A percentile compares a stretch with the other conserved stretches of the same genome.
Conservation (phyloP, 129 eudicot species). For the Sambucus nigra region DNA sequence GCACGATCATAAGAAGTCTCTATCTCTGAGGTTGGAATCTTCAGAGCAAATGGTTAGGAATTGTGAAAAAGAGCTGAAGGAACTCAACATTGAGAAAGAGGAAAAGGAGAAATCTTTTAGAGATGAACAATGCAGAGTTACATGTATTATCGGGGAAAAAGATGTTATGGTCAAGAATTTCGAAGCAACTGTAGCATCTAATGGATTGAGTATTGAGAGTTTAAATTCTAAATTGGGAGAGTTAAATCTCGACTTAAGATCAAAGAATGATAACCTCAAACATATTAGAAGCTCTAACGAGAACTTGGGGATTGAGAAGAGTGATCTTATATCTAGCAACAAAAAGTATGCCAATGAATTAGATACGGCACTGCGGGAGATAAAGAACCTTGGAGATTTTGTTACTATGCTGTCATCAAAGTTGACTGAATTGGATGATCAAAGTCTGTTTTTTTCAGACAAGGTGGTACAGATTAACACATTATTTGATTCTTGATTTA, state of each 20-base stretch:
- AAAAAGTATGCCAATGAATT: conserved; percentile 32
- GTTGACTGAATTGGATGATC: conserved; percentile 54
- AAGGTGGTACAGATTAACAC: conserved; percentile 38
- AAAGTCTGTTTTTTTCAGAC: conserved; percentile 45
- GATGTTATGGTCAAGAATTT: conserved; percentile 51
- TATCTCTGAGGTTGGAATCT: conserved; percentile 62
- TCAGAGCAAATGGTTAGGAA: conserved; percentile 51
- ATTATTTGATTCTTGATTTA: conserved; percentile 38
- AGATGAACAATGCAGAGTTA: conserved; percentile 43
- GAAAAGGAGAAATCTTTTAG: conserved; percentile 39
- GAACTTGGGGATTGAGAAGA: conserved; percentile 47
- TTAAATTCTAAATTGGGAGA: conserved; percentile 45
- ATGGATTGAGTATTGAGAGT: conserved; percentile 33
- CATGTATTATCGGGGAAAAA: conserved; percentile 47
- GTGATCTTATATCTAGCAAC: conserved; percentile 42
- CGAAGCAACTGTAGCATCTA: conserved; percentile 49
- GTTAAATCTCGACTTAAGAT: conserved; percentile 39
- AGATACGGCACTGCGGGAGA: conserved; percentile 53
- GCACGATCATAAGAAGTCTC: conserved; percentile 49
- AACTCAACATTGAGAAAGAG: conserved; percentile 51
- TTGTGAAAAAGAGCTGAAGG: conserved; percentile 60
- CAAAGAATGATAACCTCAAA: conserved; percentile 53
- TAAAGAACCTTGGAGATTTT: conserved; percentile 45
- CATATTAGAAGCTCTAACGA: conserved; percentile 31
- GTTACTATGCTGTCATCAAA: conserved; percentile 39